Evolutionary conservation across 169 alveolate genomes (phyloP).

Genomic region (Plasmodium ovale): DNA sequence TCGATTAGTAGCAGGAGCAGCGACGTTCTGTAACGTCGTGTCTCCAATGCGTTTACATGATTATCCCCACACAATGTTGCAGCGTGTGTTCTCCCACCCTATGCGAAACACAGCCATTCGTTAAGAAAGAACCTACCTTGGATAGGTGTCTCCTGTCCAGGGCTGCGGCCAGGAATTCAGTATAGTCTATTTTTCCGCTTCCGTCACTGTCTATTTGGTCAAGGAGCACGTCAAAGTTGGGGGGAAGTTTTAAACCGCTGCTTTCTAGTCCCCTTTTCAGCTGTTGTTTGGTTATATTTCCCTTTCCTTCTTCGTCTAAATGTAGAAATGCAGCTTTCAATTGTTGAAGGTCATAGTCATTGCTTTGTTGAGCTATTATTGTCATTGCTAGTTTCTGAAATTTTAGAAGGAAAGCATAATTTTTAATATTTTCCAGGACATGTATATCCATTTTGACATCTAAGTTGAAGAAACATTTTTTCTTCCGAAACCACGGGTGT

Average conservation of each 20-base stretch:
- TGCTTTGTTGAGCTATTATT: constrained; percentile 83
- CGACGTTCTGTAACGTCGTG: background rate
- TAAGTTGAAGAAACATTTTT: constrained; percentile 11
- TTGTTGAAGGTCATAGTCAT: constrained; percentile 79
- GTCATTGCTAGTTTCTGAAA: constrained; percentile 82
- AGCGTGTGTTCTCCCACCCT: background rate
- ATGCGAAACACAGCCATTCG: background rate
- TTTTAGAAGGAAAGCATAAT: constrained; percentile 47
- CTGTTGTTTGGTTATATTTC: constrained; percentile 79
- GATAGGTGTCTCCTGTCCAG: constrained; percentile 78
- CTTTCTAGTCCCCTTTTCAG: constrained; percentile 77
- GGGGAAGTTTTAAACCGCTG: constrained; percentile 79
- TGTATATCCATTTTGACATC: constrained; percentile 64
- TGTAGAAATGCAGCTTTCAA: constrained; percentile 76
- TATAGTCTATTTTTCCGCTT: constrained; percentile 89
- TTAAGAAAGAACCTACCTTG: constrained; percentile 2
- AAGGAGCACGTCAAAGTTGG: constrained; percentile 84
- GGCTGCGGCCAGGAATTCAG: constrained; percentile 89
- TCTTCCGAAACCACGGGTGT: constrained; percentile 90
- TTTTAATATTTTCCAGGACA: constrained; percentile 58
- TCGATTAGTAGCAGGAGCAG: background rate
- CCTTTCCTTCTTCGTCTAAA: constrained; percentile 82
- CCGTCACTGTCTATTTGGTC: constrained; percentile 91
- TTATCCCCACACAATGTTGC: background rate
- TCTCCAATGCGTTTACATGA: too few species aligned